These are phyloP conservation scores for Rheum nobile DNA, from an alignment of 148 eudicot genomes.

Conservation along the genomic window DNA sequence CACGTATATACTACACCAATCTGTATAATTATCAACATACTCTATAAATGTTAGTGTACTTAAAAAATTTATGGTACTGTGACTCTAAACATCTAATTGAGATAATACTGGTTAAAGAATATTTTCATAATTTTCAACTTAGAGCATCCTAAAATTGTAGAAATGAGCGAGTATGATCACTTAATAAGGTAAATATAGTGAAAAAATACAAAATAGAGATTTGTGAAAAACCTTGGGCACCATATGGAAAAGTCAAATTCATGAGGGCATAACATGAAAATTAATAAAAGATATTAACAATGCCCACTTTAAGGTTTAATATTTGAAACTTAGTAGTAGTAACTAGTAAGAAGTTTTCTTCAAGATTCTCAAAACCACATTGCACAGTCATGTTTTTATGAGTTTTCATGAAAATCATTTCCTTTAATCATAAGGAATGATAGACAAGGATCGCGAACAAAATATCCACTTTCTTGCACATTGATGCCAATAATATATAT, in stretches of 20 bases:
- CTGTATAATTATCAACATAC: not conserved
- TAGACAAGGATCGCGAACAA: not conserved
- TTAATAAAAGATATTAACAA: not conserved
- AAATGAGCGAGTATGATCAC: not conserved
- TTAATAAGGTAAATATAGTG: not conserved
- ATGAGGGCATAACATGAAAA: not conserved
- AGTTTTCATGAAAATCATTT: too few species aligned
- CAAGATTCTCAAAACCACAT: too few species aligned
- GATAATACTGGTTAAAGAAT: not conserved
- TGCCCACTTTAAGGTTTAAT: not conserved
- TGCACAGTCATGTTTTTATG: too few species aligned
- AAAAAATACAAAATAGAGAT: not conserved
- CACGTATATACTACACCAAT: not conserved
- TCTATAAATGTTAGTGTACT: not conserved
- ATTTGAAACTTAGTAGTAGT: not conserved
- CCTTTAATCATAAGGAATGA: not conserved
- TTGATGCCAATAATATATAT: not conserved
- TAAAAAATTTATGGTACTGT: too few species aligned
- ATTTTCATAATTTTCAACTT: not conserved
- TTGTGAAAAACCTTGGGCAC: not conserved
- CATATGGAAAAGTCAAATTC: not conserved
- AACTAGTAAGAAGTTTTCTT: too few species aligned
- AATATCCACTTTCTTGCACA: not conserved
- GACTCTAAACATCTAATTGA: not conserved
- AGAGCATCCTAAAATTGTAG: not conserved